Percentiles rank a stretch among this genome's conserved stretches.
phyloP scores from a whole-genome alignment of 2,329 filamentous ascomycete genomes.

The Dothiorella sarmentorum region DNA sequence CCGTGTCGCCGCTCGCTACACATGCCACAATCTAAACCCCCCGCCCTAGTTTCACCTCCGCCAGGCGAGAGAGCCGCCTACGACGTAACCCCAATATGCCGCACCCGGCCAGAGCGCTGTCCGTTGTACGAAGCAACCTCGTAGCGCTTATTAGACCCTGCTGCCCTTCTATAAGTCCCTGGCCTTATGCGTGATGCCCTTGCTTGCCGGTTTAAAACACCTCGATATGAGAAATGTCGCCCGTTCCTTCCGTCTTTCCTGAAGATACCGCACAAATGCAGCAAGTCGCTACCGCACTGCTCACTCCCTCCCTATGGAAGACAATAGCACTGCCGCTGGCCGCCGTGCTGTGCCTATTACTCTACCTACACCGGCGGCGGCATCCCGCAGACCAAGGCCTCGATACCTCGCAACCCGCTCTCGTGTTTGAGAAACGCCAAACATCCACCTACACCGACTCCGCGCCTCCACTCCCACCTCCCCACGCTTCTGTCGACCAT shows the following conservation, averaged over 20 bases:
- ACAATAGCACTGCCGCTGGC: neutral
- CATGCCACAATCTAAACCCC: neutral
- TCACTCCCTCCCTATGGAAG: neutral
- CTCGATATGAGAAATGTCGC: slow-evolving; percentile 3
- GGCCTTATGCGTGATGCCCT: neutral
- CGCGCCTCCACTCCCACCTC: neutral
- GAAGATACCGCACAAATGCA: slow-evolving; percentile 5
- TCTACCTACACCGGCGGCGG: neutral
- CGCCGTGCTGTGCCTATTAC: neutral
- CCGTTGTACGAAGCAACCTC: slow-evolving; percentile 7
- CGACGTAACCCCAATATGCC: slow-evolving; percentile 4
- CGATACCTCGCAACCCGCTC: neutral
- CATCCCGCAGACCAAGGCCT: neutral
- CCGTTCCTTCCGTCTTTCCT: neutral
- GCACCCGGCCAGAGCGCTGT: neutral
- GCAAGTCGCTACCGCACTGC: neutral
- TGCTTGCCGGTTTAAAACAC: neutral
- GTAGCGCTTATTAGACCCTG: slow-evolving; percentile 7
- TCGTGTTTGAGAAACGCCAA: neutral
- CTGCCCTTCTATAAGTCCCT: slow-evolving; percentile 9
- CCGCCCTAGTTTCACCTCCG: slow-evolving; percentile 10
- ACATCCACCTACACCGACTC: neutral
- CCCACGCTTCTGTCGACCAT: neutral
- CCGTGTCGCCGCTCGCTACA: slow-evolving; percentile 4
- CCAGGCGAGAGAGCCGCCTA: slow-evolving; percentile 2